Conservation (phyloP, 1,284 basidiomycete species). For the Inonotus obliquus region DNA sequence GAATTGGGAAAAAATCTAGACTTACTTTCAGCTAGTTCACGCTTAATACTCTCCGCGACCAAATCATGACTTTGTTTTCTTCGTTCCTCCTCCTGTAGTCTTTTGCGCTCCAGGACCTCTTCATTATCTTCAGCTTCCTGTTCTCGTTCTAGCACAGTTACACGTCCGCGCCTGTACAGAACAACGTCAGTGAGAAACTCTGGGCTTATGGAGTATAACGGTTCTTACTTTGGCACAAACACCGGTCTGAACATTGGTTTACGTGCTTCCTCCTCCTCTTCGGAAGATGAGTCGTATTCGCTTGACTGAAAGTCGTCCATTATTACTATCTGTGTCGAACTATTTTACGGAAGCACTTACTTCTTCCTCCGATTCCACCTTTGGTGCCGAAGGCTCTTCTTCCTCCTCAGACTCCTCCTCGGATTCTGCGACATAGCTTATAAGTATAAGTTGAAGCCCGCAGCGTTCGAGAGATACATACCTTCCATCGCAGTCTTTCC, state of each 20-base stretch:
- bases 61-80: constrained; percentile 79
- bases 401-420: constrained; percentile 46
- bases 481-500: constrained; percentile 55
- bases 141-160: constrained; percentile 62
- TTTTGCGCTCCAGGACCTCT: constrained; percentile 58
- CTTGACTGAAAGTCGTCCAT: constrained; percentile 48
- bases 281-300: constrained; percentile 71
- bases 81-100: constrained; percentile 67
- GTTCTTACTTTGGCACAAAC: constrained; percentile 81
- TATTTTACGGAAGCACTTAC: constrained; percentile 29
- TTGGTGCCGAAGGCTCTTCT: constrained; percentile 23
- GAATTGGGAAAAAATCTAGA: constrained; percentile 13
- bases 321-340: constrained; percentile 18
- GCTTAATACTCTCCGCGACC: constrained; percentile 82
- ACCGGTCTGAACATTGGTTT: constrained; percentile 77
- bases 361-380: constrained; percentile 27
- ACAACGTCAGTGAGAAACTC: not conserved
- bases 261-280: constrained; percentile 55
- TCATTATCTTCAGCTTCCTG: constrained; percentile 63
- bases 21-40: constrained; percentile 81
- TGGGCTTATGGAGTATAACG: not conserved
- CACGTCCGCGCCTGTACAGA: constrained; percentile 59
- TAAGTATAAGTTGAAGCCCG: not conserved
- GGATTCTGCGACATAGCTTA: constrained; percentile 20
- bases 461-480: not conserved